Evolutionary conservation across 805 yeast genomes (phyloP), one percentile per base, ranked within the genome.

Genomic region (Nakazawaea laoshanensis): DNA sequence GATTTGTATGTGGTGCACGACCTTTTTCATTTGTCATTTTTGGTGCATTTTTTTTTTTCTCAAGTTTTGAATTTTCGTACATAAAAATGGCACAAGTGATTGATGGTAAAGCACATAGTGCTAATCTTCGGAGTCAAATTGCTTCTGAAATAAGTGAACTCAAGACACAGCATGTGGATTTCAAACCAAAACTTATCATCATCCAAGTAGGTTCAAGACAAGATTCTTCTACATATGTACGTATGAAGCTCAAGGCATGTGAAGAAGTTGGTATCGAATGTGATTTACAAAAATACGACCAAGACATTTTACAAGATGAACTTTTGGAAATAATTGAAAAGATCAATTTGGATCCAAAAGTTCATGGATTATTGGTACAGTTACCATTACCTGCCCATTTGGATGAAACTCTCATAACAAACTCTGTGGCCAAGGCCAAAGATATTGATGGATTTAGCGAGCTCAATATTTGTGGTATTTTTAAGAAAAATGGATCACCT

Each of bases 401-500:
- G 37, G 70, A 79, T 50, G 87, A 81, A 54, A 66, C 77, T 24
- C 63, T 59, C 42, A 63, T 82, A 42, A 81, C 92, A 25, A 70
- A 73, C 47, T 67, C 80, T 24, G 89, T 83, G 15, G 53, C 63
- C 20, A 70, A 74, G 24, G 64, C 65, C 32, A 83, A 83, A 50
- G 94, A 83, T 47, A 89, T 83, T 24, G 94, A 83, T 53, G 94
- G 94, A 1, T 81, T 83, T 47, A 84, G 83, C 35, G 77, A 84
- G 37, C 72, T 55, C 59, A 83, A 83, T 52, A 76, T 78, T 25
- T 92, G 92, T 37, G 88, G 81, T 49, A 63, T 83, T 43, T 66
- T 80, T 43, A 82, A 82, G 50, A 77, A 70, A 51, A 78, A 76
- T 39, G 92, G 89, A 26, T 48, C 63, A 15, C 92, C 94, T 24